Percentiles rank a stretch among this genome's conserved stretches.
phyloP scores from a whole-genome alignment of 495 filamentous ascomycete genomes.

The Geopyxis carbonaria region DNA sequence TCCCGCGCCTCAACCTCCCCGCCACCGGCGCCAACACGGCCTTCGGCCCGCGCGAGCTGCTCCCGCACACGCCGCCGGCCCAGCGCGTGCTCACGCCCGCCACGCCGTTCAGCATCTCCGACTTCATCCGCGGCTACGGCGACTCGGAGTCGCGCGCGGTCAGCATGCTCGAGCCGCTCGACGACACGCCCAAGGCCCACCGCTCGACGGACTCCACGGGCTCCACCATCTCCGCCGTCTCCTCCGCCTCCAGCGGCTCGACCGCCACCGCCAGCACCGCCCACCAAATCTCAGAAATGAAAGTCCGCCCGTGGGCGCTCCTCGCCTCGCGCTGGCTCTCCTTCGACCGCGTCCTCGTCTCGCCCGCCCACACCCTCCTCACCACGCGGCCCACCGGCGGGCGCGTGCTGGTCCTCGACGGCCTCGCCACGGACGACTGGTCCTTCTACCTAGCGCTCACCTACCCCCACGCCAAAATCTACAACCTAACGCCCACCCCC shows the following conservation, averaged over 20 bases:
- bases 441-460: slow-evolving; percentile 92
- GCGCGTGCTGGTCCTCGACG: slow-evolving; percentile 73
- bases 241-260: slow-evolving; percentile 33
- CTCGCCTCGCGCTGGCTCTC: slow-evolving; percentile 79
- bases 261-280: slow-evolving; percentile 13
- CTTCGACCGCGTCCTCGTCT: slow-evolving; percentile 88
- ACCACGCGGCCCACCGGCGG: slow-evolving; percentile 45
- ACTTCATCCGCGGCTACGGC: slow-evolving; percentile 21
- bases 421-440: slow-evolving; percentile 61
- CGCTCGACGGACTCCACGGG: slow-evolving; percentile 4
- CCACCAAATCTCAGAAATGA: too few species aligned
- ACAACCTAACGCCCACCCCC: slow-evolving; percentile 43
- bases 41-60: not conserved
- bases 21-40: too few species aligned
- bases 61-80: slow-evolving; percentile 7
- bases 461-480: slow-evolving; percentile 70
- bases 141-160: slow-evolving; percentile 2
- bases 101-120: slow-evolving; percentile 34
- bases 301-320: slow-evolving; percentile 32
- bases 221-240: slow-evolving; percentile 31
- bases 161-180: slow-evolving; percentile 1
- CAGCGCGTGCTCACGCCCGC: slow-evolving; percentile 27
- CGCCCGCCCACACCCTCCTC: slow-evolving; percentile 54
- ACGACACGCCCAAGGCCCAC: slow-evolving; percentile 1
- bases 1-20: too few species aligned